Percentiles rank a stretch among this genome's conserved stretches.
Conservation (phyloP, 345 rosid genomes). For the Brassica carinata region DNA sequence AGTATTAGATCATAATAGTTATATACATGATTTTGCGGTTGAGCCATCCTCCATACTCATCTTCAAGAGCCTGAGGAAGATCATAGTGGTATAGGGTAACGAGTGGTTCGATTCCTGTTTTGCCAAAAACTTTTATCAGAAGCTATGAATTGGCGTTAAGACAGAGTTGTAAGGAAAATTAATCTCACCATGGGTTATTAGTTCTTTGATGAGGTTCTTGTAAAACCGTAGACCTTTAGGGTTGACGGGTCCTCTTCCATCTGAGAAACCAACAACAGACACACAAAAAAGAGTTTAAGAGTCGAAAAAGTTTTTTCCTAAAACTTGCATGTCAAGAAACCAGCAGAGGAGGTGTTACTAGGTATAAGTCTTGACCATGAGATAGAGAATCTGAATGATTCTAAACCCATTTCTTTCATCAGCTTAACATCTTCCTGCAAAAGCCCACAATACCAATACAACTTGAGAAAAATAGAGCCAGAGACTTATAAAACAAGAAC, state of each 20-base stretch:
- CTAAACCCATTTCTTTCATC: slow-evolving; percentile 66
- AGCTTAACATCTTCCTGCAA: slow-evolving; percentile 76
- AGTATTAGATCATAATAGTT: neutral
- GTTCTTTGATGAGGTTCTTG: slow-evolving; percentile 62
- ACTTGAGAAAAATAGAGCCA: neutral
- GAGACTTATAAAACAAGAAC: neutral
- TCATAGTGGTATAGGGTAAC: slow-evolving; percentile 15
- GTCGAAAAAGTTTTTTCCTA: neutral
- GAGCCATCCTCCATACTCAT: slow-evolving; percentile 77
- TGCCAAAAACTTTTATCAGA: neutral
- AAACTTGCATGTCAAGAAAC: neutral
- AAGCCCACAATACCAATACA: neutral
- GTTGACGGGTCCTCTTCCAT: slow-evolving; percentile 67
- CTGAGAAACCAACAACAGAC: slow-evolving; percentile 34
- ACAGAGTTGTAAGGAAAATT: neutral
- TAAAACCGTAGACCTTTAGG: slow-evolving; percentile 59
- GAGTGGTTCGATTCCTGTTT: slow-evolving; percentile 15
- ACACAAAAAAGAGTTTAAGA: neutral
- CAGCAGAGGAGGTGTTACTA: neutral
- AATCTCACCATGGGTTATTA: slow-evolving; percentile 44
- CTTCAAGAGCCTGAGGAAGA: slow-evolving; percentile 61
- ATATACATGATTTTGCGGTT: slow-evolving; percentile 58
- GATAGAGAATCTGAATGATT: slow-evolving; percentile 77
- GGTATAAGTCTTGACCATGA: slow-evolving; percentile 80
- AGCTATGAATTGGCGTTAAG: neutral